Evolutionary conservation across 306 rosid species (phyloP), one percentile per base, ranked within the genome.

Genomic region (Medicago ruthenica): DNA sequence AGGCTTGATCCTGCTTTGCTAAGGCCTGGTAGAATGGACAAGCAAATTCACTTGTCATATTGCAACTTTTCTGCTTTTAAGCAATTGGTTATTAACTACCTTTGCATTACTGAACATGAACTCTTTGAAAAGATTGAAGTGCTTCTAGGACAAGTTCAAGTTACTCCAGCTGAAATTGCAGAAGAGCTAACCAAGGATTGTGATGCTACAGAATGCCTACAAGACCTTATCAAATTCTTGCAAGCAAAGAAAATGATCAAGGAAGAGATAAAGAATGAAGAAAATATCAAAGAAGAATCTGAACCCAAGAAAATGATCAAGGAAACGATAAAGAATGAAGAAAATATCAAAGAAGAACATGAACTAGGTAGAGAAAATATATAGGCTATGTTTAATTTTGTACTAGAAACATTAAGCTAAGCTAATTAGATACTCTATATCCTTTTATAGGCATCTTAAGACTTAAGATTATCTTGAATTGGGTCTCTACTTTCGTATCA

Each of bases 1-100:
- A 80, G 66, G 47, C 74, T 83, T 11, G 87, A 86, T 16, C 88
- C 87, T 34, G 89, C 91, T 44, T 10, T 87, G 60, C 9, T 89
- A 69, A 78, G 89, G 61, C 89, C 91, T 36, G 89, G 90, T 2
- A 48, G 85, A 8, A 89, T 85, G 87, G 94, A 87, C 70, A 75
- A 81, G 85, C 88, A 85, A 15, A 67, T 89, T 74, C 66, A 80
- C 57, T 48, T 74, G 59, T 74, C 76, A 59, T 80, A 80, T 10
- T 82, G 90, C 74, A 82, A 62, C 8, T 74, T 71, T 4, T 53
- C 70, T 37, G 86, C 74, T 20, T 89, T 85, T 60, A 13, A 76
- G 80, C 80, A 44, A 36, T 79, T 80, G 51, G 73, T 60, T 14
- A 40, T 8, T 7, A 80, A 60, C 64, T 80, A 80, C 53, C 73